Evolutionary conservation across 2,329 filamentous ascomycete genomes (phyloP).

Genomic region (Ophiostoma triangulosporum): DNA sequence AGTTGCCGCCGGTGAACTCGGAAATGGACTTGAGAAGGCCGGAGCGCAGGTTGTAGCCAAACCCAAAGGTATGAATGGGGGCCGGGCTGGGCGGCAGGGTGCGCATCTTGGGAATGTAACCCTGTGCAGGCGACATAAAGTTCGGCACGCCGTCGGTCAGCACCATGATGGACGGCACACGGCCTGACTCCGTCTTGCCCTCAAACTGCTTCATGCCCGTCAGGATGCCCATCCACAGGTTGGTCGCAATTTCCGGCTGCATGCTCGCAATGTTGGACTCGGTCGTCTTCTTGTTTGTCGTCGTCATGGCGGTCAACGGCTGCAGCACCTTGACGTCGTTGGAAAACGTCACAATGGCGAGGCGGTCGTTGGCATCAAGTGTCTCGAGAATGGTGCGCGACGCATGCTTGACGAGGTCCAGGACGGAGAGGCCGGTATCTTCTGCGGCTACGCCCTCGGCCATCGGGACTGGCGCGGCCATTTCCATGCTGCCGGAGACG

Average conservation of each 20-base stretch:
- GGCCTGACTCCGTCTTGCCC: constrained; percentile 3
- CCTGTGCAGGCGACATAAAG: constrained; percentile 30
- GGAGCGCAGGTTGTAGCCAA: constrained; percentile 35
- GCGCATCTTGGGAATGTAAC: constrained; percentile 42
- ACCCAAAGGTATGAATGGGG: constrained; percentile 40
- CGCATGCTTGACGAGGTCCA: constrained; percentile 49
- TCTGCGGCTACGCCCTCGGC: constrained; percentile 27
- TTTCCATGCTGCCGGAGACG: constrained; percentile 43
- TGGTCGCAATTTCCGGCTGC: constrained; percentile 28
- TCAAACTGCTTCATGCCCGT: constrained; percentile 37
- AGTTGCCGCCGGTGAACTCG: constrained; percentile 42
- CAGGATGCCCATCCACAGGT: constrained; percentile 44
- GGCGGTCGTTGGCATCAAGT: constrained; percentile 37
- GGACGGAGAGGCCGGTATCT: constrained; percentile 35
- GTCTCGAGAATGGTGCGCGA: constrained; percentile 42
- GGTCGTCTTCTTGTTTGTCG: constrained; percentile 29
- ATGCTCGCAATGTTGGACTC: constrained; percentile 31
- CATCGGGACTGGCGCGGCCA: constrained; percentile 31
- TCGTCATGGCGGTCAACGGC: constrained; percentile 32
- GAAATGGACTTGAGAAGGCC: constrained; percentile 46
- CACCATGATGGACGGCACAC: constrained; percentile 38
- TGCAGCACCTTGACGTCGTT: constrained; percentile 23
- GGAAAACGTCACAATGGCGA: constrained; percentile 45
- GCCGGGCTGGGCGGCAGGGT: constrained; percentile 27
- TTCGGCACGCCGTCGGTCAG: constrained; percentile 44